phyloP scores from a whole-genome alignment of 768 basidiomycete genomes.

The Termitomyces sp. region DNA sequence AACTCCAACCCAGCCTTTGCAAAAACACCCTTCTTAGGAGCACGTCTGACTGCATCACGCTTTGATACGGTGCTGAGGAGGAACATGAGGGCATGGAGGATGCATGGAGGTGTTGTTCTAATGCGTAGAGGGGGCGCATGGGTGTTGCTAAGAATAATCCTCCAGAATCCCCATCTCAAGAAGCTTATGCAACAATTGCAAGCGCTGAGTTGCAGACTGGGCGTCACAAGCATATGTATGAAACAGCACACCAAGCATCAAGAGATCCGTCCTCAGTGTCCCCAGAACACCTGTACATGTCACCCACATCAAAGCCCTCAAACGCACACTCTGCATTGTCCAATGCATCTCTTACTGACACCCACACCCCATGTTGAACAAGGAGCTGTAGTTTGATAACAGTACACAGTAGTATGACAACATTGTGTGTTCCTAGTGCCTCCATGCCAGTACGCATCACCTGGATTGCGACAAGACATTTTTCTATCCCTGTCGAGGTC shows the following conservation, averaged over 20 bases:
- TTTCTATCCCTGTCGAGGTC: slow-evolving; percentile 12
- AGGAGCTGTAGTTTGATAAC: slow-evolving; percentile 58
- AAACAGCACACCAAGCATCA: slow-evolving; percentile 60
- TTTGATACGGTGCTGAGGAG: slow-evolving; percentile 65
- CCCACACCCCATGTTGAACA: slow-evolving; percentile 53
- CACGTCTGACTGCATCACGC: slow-evolving; percentile 69
- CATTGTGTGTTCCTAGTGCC: slow-evolving; percentile 27
- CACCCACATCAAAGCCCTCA: no score
- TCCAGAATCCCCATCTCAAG: slow-evolving; percentile 56
- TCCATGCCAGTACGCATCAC: slow-evolving; percentile 25
- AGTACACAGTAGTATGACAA: slow-evolving; percentile 45
- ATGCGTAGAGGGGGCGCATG: slow-evolving; percentile 34
- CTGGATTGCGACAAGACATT: slow-evolving; percentile 29
- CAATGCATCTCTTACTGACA: slow-evolving; percentile 45
- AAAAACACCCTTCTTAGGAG: slow-evolving; percentile 71
- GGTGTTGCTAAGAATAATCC: slow-evolving; percentile 7
- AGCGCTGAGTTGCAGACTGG: slow-evolving; percentile 40
- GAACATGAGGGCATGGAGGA: slow-evolving; percentile 62
- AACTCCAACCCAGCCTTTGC: slow-evolving; percentile 56
- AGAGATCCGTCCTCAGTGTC: slow-evolving; percentile 47
- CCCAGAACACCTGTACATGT: no score
- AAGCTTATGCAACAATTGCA: slow-evolving; percentile 60
- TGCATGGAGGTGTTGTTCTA: slow-evolving; percentile 64
- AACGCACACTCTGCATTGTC: slow-evolving; percentile 37
- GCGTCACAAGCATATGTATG: slow-evolving; percentile 57